Conservation (phyloP, 257 asterid species). For the Solanum stenotomum region DNA sequence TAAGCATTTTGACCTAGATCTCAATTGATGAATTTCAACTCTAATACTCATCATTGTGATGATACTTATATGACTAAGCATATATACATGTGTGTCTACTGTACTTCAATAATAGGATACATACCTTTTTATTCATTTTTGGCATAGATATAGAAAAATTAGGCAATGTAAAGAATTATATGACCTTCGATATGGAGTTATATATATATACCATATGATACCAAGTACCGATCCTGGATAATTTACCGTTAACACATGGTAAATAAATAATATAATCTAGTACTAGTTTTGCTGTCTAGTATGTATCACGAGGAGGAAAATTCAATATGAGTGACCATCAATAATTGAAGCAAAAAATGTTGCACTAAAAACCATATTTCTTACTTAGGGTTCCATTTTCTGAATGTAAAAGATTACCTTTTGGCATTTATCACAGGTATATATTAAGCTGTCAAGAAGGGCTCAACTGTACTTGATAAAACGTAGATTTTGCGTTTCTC, state of each 20-base stretch:
- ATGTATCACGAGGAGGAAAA: not conserved
- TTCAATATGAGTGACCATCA: not conserved
- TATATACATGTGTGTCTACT: not conserved
- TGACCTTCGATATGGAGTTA: not conserved
- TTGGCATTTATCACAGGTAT: not conserved
- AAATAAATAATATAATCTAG: not conserved
- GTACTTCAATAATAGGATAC: not conserved
- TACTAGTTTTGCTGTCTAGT: not conserved
- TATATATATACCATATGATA: not conserved
- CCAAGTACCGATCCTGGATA: not conserved
- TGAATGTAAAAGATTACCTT: not conserved
- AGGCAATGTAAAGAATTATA: not conserved
- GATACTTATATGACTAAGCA: not conserved
- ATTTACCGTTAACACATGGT: not conserved
- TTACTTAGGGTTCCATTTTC: not conserved
- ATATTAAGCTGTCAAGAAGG: not conserved
- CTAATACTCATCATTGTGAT: not conserved
- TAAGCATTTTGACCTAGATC: not conserved
- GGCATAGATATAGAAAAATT: not conserved
- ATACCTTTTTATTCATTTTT: not conserved
- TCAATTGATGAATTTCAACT: not conserved
- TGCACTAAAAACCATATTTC: not conserved
- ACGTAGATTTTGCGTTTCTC: not conserved
- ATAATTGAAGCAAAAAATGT: not conserved
- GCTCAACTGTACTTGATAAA: conserved; percentile 1